Conservation (phyloP, 2,329 filamentous ascomycete genomes). For the Cordyceps farinosa region DNA sequence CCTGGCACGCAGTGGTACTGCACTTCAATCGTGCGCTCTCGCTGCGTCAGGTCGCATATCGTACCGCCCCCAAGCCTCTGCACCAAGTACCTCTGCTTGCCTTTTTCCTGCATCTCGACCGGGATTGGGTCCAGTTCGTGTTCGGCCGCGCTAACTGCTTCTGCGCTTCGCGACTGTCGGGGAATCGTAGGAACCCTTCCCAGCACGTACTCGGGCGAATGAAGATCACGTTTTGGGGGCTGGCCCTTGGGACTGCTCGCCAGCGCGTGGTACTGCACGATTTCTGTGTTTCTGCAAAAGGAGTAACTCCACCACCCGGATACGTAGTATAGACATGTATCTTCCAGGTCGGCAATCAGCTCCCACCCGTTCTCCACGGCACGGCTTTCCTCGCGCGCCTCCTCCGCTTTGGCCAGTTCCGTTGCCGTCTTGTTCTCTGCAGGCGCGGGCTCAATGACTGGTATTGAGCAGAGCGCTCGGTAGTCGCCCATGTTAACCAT, state of each 20-base stretch:
- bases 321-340: constrained; percentile 77
- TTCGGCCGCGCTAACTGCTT: constrained; percentile 24
- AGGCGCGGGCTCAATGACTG: constrained; percentile 57
- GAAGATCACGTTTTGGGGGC: constrained; percentile 73
- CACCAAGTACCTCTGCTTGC: constrained; percentile 80
- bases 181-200: constrained; percentile 50
- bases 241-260: constrained; percentile 63
- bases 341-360: constrained; percentile 71
- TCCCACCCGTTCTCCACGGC: constrained; percentile 78
- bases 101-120: constrained; percentile 73
- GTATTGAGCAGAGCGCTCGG: constrained; percentile 81
- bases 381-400: constrained; percentile 74
- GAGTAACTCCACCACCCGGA: constrained; percentile 96
- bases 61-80: constrained; percentile 79
- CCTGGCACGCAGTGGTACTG: constrained; percentile 77
- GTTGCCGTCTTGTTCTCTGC: constrained; percentile 63
- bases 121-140: constrained; percentile 33
- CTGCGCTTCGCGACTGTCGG: constrained; percentile 23
- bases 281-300: constrained; percentile 84
- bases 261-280: constrained; percentile 87
- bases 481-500: constrained; percentile 67
- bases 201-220: constrained; percentile 71
- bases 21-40: constrained; percentile 78
- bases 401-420: constrained; percentile 65
- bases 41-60: constrained; percentile 78